phyloP scores from a whole-genome alignment of 192 early-diverging fungal genomes.

The Coemansia sp. region DNA sequence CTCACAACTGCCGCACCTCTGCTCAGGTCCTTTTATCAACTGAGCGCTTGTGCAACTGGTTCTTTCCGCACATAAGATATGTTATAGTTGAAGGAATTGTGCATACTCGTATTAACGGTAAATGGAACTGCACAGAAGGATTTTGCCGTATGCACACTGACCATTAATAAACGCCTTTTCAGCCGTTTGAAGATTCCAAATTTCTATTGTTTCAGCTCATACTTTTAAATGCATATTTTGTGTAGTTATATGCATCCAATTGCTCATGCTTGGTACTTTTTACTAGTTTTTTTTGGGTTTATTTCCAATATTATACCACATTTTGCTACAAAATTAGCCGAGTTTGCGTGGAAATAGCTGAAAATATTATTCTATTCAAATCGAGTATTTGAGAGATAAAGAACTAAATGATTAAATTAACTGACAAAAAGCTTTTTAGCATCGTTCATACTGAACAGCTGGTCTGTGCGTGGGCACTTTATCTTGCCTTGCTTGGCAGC shows the following conservation, averaged over 20 bases:
- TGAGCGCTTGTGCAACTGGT: not conserved
- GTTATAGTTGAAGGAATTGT: not conserved
- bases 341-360: too few species aligned
- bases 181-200: too few species aligned
- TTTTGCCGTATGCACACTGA: not conserved
- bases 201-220: too few species aligned
- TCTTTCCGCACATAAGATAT: not conserved
- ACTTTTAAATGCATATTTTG: not conserved
- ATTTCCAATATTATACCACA: not conserved
- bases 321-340: not conserved
- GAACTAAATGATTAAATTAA: conserved; percentile 23
- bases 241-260: not conserved
- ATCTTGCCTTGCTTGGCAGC: conserved; percentile 65
- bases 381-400: not conserved
- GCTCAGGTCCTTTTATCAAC: not conserved
- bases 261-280: conserved; percentile 31
- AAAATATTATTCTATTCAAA: not conserved
- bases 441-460: conserved; percentile 56
- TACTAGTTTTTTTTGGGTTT: conserved; percentile 1
- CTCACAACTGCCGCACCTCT: not conserved
- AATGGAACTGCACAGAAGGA: not conserved
- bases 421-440: conserved; percentile 80
- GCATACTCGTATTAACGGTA: not conserved
- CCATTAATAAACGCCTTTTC: not conserved
- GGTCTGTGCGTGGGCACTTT: conserved; percentile 70